phyloP scores from a whole-genome alignment of 768 basidiomycete genomes.

The Podaxis mareebaensis region DNA sequence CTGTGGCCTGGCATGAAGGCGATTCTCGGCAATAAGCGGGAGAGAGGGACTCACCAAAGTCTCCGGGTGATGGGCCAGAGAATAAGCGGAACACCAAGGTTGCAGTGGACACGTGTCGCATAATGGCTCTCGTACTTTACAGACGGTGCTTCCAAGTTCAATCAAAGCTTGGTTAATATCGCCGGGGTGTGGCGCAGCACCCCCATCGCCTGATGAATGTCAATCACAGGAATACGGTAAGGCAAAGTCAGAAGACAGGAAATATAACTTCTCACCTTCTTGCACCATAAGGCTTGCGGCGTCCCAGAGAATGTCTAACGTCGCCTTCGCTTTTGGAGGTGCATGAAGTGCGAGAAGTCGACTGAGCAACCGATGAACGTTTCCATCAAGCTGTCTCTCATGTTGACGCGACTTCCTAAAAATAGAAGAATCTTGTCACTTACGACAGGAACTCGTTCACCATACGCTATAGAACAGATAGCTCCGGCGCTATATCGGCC shows the following conservation, averaged over 20 bases:
- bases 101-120: conserved; percentile 75
- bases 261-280: conserved; percentile 23
- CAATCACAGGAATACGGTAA: background rate
- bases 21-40: background rate
- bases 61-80: conserved; percentile 16
- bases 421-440: conserved; percentile 31
- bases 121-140: conserved; percentile 79
- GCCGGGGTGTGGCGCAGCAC: conserved; percentile 46
- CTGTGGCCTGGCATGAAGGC: background rate
- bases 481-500: conserved; percentile 88
- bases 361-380: conserved; percentile 84
- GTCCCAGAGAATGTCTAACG: conserved; percentile 81
- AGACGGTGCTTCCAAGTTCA: conserved; percentile 92
- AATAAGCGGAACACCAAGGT: conserved; percentile 68
- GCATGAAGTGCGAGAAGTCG: conserved; percentile 83
- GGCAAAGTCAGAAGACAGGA: background rate
- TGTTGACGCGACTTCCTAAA: background rate
- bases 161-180: conserved; percentile 94
- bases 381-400: conserved; percentile 75
- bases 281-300: conserved; percentile 73
- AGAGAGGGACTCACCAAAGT: conserved; percentile 13
- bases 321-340: conserved; percentile 74
- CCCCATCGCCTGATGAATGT: background rate
- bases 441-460: conserved; percentile 81
- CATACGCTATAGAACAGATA: conserved; percentile 87